Base-by-base conservation (phyloP, 257 asterid species). In the Henckelia pumila region DNA sequence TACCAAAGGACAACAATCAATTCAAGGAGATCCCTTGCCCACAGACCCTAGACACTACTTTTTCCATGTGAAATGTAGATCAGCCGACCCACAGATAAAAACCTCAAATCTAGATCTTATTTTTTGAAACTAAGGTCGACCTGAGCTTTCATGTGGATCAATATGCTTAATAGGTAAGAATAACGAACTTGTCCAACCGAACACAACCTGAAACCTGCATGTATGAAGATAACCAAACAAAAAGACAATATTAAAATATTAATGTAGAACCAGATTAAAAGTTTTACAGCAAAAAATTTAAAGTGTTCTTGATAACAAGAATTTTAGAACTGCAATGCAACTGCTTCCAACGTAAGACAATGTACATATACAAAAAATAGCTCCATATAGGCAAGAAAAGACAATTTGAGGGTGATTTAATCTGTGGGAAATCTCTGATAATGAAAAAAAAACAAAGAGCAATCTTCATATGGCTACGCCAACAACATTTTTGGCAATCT, bases 1-100 rank as follows among this genome's bases (percentile, higher is more conserved):
- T 74, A 76, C 81, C 82, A 61, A 76, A 83, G 62, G 75, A 28
- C 71, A 69, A 64, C 26, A 73, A 49, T 71, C 63, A 53, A 71
- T 59, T 59, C 56, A 63, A 63, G 73, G 73, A 61, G 30, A 59
- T 24, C 44, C 37, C 44, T 73, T 23, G 64, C 40, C 50, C 61
- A 65, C 8, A 71, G 44, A 23, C 63, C 69, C 66, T 61, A 58
- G 24, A 58, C 7, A 23, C 50, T 7, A n/a, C 19, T n/a, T 30
- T 56, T 59, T 69, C 66, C 73, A 14, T 33, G 59, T 74, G 64
- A 29, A 33, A 33, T 8, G 44, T 9, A 33, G 1, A 33, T 33
- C 44, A 33, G 9, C 44, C 11, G 14, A 33, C 44, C 35, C 13
- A 33, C 7, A 14, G 44, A 33, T 33, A 33, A 33, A 33, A 8